These are phyloP conservation scores for Phytophthora gonapodyides DNA, from an alignment of 352 stramenopile genomes.

Conservation along the genomic window DNA sequence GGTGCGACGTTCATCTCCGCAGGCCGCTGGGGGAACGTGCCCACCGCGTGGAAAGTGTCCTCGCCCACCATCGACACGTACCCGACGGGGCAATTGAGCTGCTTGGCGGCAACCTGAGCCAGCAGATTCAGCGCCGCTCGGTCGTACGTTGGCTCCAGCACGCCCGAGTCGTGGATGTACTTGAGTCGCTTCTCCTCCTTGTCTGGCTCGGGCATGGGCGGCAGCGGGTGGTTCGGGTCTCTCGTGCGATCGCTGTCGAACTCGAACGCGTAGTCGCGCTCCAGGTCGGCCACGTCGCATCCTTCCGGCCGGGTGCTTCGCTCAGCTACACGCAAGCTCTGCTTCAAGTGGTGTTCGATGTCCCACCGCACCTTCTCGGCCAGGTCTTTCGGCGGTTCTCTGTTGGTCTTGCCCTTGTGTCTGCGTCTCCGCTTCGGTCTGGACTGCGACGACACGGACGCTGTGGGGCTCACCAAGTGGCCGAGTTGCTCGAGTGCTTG, in stretches of 20 bases:
- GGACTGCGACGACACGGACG: background rate
- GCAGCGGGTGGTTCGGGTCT: conserved; percentile 44
- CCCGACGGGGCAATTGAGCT: conserved; percentile 54
- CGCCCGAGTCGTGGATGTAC: conserved; percentile 44
- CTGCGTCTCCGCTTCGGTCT: conserved; percentile 20
- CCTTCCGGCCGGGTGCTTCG: conserved; percentile 27
- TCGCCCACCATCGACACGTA: conserved; percentile 61
- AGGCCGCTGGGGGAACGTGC: conserved; percentile 34
- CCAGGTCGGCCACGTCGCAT: conserved; percentile 30
- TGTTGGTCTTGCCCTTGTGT: conserved; percentile 9
- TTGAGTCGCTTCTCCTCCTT: conserved; percentile 42
- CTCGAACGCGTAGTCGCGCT: conserved; percentile 47
- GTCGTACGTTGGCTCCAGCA: conserved; percentile 46
- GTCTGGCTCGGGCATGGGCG: conserved; percentile 34
- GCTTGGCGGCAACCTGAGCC: conserved; percentile 49
- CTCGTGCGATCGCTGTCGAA: conserved; percentile 40
- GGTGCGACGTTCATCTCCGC: conserved; percentile 36
- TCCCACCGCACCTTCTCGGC: conserved; percentile 36
- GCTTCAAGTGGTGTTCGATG: conserved; percentile 44
- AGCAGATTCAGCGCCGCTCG: conserved; percentile 48
- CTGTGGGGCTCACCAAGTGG: conserved; percentile 32
- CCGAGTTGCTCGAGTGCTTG: conserved; percentile 42
- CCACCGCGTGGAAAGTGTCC: conserved; percentile 46
- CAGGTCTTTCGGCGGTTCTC: conserved; percentile 23
- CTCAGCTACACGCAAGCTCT: conserved; percentile 39